Conservation (phyloP, 2,329 filamentous ascomycete genomes). For the Emergomyces pasteurianus region DNA sequence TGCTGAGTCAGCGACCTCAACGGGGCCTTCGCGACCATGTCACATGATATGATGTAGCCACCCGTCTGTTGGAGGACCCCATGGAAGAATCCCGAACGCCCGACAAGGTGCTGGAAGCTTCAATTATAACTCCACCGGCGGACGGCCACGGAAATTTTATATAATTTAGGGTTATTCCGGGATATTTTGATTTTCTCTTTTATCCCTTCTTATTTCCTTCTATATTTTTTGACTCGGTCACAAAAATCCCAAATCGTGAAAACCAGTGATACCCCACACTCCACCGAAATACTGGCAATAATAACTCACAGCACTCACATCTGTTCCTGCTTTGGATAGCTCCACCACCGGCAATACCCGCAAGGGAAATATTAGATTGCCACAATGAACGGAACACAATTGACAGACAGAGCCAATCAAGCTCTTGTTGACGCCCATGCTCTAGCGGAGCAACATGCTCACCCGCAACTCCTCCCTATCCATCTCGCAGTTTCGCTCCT, state of each 20-base stretch:
- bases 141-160: neutral
- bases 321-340: neutral
- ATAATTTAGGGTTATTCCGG: neutral
- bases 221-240: neutral
- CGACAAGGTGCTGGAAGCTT: neutral
- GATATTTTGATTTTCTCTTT: neutral
- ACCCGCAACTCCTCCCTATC: conserved; percentile 80
- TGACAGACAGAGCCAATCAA: conserved; percentile 86
- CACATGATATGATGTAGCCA: conserved; percentile 1
- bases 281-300: neutral
- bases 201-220: neutral
- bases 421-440: conserved; percentile 79
- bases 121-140: neutral
- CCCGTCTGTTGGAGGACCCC: neutral
- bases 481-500: conserved; percentile 60
- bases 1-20: neutral
- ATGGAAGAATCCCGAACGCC: neutral
- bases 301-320: neutral
- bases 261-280: neutral
- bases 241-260: neutral
- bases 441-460: conserved; percentile 78
- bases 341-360: neutral
- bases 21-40: neutral
- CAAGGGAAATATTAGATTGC: neutral
- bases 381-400: conserved; percentile 45